These are phyloP conservation scores for Verticillium nonalfalfae DNA, from an alignment of 2,329 filamentous ascomycete genomes.

Conservation along the genomic window DNA sequence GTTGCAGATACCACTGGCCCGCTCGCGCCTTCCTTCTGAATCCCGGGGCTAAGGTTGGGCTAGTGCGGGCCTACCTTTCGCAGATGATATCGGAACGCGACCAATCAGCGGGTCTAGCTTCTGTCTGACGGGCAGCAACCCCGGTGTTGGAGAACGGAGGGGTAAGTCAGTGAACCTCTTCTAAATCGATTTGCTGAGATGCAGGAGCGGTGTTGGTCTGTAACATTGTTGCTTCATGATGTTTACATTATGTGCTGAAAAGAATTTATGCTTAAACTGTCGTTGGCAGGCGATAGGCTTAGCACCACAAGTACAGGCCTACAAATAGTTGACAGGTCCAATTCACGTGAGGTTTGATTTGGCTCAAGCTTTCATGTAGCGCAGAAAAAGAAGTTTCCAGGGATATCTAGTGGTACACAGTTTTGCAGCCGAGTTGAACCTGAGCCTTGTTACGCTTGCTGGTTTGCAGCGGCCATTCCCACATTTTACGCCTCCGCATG, in stretches of 20 bases:
- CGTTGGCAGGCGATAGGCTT: no score
- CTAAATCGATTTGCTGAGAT: background rate
- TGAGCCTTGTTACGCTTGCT: background rate
- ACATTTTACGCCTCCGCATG: background rate
- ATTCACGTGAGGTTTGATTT: background rate
- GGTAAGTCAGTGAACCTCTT: background rate
- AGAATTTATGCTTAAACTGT: no score
- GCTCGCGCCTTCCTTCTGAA: background rate
- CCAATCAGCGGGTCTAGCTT: background rate
- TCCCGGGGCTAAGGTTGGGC: background rate
- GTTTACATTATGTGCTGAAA: no score
- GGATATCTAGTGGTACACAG: slow-evolving; percentile 8
- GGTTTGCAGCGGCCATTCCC: background rate
- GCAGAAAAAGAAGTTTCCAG: background rate
- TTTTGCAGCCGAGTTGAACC: background rate
- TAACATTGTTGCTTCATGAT: background rate
- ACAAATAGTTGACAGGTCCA: background rate
- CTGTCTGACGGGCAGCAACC: background rate
- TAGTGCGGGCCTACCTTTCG: background rate
- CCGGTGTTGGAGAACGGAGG: background rate
- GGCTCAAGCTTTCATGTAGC: background rate
- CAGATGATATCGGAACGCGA: background rate
- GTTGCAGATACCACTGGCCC: background rate
- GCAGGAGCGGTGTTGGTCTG: background rate
- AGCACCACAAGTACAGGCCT: no score